Base-by-base conservation (phyloP, 352 stramenopile species). In the Phytophthora sansomeana region DNA sequence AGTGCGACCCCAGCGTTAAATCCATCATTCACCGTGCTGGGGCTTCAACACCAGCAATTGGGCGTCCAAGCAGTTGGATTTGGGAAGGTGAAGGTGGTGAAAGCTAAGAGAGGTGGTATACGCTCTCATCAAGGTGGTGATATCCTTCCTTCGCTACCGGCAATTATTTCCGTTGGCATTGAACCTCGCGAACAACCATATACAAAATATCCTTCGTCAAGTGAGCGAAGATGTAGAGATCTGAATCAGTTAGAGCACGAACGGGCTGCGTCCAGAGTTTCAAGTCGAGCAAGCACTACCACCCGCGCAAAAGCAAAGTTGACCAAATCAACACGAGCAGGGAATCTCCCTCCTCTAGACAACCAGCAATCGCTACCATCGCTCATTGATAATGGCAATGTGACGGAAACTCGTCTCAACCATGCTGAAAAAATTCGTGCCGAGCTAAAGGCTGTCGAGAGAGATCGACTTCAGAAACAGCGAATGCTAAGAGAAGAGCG, bases 391-490 rank as follows among this genome's bases (percentile, higher is more conserved):
- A 57, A 62, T 17, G 41, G 50, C 2, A 76, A 59, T 24, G 44
- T 47, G 29, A 58, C 48, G 1, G 29, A 72, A n/a, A 66, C 70
- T 29, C 66, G 78, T 14, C 57, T 89, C 36, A 67, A 67, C 30
- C 77, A 83, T 36, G 80, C 79, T 11, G 70, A 78, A 19, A 73
- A 80, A 28, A 65, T 72, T 17, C 78, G 83, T 4, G 43, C 36
- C 0, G 77, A 89, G 43, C 46, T 84, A 42, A 75, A 78, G 29
- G 54, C 72, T 28, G 43, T 75, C 2, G 75, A 85, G 21, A 82
- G 76, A 58, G 68, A 86, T 5, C 76, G 79, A 1, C 68, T 86
- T 32, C 65, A 68, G 24, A 88, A 84, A 21, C 76, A 85, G 29
- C 50, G 76, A 7, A 6, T 70, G 42, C 55, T 74, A 33, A 58